Evolutionary conservation across 108 stramenopile genomes (phyloP).

Genomic region (Cyclostephanos invisitatus): DNA sequence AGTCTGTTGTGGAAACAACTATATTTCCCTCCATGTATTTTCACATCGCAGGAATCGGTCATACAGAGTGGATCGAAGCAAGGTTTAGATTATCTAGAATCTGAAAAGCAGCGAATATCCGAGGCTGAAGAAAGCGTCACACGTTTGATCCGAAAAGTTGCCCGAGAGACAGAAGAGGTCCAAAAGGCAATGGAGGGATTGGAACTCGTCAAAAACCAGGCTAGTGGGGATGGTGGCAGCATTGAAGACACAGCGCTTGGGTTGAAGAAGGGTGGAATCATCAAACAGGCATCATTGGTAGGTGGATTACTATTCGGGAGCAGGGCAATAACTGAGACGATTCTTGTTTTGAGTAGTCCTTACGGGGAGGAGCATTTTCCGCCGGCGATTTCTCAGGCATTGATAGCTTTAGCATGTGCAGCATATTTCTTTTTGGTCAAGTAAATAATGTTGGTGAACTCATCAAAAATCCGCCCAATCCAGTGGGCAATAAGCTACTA

Average conservation of each 20-base stretch:
- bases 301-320: slow-evolving; percentile 42
- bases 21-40: background rate
- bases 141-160: slow-evolving; percentile 41
- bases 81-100: slow-evolving; percentile 32
- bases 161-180: slow-evolving; percentile 34
- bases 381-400: slow-evolving; percentile 29
- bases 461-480: background rate
- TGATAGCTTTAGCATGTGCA: slow-evolving; percentile 37
- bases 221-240: slow-evolving; percentile 15
- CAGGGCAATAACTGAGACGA: slow-evolving; percentile 39
- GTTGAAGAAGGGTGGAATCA: slow-evolving; percentile 44
- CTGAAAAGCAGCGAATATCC: slow-evolving; percentile 35
- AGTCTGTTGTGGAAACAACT: background rate
- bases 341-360: slow-evolving; percentile 36
- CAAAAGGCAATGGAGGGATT: slow-evolving; percentile 48
- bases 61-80: slow-evolving; percentile 30
- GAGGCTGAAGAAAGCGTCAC: slow-evolving; percentile 45
- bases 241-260: slow-evolving; percentile 38
- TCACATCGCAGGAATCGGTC: slow-evolving; percentile 19
- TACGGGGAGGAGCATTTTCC: slow-evolving; percentile 41
- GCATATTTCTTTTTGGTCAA: slow-evolving; percentile 44
- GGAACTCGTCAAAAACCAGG: slow-evolving; percentile 38
- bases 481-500: background rate
- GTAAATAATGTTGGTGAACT: slow-evolving; percentile 8
- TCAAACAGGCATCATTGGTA: slow-evolving; percentile 43